These are phyloP conservation scores for Colletotrichum horii DNA, from an alignment of 2,329 filamentous ascomycete genomes.

Conservation along the genomic window DNA sequence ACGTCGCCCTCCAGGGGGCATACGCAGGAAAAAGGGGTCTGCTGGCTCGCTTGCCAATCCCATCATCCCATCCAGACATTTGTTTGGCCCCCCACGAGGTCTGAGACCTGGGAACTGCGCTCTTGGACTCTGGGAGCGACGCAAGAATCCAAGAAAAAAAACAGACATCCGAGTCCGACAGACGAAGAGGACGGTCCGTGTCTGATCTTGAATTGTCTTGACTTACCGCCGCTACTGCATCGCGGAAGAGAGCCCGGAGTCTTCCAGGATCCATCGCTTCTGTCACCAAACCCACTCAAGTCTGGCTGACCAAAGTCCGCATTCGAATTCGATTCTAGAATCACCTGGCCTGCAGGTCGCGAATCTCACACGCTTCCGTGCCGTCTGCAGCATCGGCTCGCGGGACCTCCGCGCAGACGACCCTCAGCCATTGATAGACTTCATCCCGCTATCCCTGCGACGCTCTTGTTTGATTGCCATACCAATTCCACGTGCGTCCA, in stretches of 20 bases:
- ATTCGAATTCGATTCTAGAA: background rate
- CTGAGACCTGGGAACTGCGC: background rate
- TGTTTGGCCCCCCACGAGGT: background rate
- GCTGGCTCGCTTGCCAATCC: background rate
- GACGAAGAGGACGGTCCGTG: background rate
- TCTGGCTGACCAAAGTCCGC: background rate
- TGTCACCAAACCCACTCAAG: background rate
- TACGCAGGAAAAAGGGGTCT: slow-evolving; percentile 10
- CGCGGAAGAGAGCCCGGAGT: background rate
- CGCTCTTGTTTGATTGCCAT: background rate
- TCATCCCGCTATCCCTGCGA: background rate
- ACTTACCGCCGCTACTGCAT: background rate
- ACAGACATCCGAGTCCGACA: background rate
- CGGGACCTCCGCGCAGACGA: background rate
- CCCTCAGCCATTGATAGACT: background rate
- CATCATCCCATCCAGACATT: background rate
- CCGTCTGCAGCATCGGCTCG: background rate
- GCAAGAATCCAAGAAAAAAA: background rate
- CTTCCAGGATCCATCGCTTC: background rate
- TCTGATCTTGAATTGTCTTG: background rate
- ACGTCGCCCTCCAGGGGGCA: background rate
- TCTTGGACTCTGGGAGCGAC: background rate
- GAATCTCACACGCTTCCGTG: background rate
- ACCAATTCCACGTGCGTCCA: background rate
- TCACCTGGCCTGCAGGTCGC: background rate